phyloP scores from a whole-genome alignment of 1,139 yeast genomes.

The Candida sanyaensis region DNA sequence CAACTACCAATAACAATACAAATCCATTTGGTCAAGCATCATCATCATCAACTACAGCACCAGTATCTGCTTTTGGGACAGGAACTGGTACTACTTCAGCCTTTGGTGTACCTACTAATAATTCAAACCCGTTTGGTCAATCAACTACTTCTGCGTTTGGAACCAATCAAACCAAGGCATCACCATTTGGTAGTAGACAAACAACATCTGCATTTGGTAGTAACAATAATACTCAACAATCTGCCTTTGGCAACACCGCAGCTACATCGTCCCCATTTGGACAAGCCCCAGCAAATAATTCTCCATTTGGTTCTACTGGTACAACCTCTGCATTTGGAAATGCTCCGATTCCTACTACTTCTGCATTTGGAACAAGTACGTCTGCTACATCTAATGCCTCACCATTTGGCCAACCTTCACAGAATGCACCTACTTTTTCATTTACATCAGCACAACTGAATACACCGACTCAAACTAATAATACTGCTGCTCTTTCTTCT shows the following conservation, averaged over 20 bases:
- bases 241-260: slow-evolving; percentile 17
- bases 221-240: slow-evolving; percentile 5
- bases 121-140: slow-evolving; percentile 1
- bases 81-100: slow-evolving; percentile 8
- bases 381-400: background rate
- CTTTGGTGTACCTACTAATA: slow-evolving; percentile 9
- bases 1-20: slow-evolving; percentile 2
- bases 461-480: background rate
- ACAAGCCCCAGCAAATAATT: background rate
- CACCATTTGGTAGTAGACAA: slow-evolving; percentile 15
- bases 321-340: slow-evolving; percentile 10
- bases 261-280: slow-evolving; percentile 7
- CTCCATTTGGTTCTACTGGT: slow-evolving; percentile 3
- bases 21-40: slow-evolving; percentile 14
- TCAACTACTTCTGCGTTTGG: slow-evolving; percentile 14
- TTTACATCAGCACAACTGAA: slow-evolving; percentile 2
- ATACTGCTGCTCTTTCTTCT: background rate
- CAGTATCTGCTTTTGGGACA: slow-evolving; percentile 10
- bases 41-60: background rate
- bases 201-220: slow-evolving; percentile 15
- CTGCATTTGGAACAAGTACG: slow-evolving; percentile 10
- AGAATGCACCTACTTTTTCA: slow-evolving; percentile 4
- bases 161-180: slow-evolving; percentile 3
- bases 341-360: slow-evolving; percentile 4
- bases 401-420: slow-evolving; percentile 3